Evolutionary conservation across 163 green algal genomes (phyloP).

Genomic region (Prototheca wickerhamii): DNA sequence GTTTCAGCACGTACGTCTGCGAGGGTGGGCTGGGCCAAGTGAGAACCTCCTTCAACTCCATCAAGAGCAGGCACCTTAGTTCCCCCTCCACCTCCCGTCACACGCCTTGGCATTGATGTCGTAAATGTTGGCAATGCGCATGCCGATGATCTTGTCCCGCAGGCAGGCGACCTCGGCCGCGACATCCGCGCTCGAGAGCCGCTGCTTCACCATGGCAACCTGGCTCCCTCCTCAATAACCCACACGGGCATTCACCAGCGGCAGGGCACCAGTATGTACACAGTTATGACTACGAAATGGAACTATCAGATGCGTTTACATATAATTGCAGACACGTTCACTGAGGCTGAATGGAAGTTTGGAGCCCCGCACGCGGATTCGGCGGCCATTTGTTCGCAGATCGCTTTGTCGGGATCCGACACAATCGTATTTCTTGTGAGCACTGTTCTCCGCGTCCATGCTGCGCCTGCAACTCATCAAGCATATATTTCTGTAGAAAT

Average conservation of each 20-base stretch:
- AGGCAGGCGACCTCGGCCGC: slow-evolving; percentile 83
- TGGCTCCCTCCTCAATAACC: background rate
- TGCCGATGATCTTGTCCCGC: slow-evolving; percentile 59
- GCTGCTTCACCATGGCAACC: slow-evolving; percentile 71
- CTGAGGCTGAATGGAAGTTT: background rate
- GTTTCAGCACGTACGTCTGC: slow-evolving; percentile 89
- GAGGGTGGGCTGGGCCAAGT: background rate
- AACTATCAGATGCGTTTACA: no score
- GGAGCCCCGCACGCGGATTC: background rate
- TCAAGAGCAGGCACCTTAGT: background rate
- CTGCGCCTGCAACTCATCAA: no score
- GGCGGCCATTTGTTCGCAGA: background rate
- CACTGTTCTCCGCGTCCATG: no score
- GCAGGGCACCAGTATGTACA: no score
- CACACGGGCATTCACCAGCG: background rate
- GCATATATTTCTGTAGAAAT: background rate
- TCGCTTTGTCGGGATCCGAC: background rate
- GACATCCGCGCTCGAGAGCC: slow-evolving; percentile 84
- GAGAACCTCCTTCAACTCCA: background rate
- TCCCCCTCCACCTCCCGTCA: background rate
- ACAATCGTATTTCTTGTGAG: background rate
- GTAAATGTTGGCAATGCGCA: slow-evolving; percentile 89
- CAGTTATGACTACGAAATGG: no score
- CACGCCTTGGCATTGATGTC: slow-evolving; percentile 84
- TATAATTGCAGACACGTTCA: background rate